phyloP scores from a whole-genome alignment of 2,329 filamentous ascomycete species.

The Emergomyces africanus region DNA sequence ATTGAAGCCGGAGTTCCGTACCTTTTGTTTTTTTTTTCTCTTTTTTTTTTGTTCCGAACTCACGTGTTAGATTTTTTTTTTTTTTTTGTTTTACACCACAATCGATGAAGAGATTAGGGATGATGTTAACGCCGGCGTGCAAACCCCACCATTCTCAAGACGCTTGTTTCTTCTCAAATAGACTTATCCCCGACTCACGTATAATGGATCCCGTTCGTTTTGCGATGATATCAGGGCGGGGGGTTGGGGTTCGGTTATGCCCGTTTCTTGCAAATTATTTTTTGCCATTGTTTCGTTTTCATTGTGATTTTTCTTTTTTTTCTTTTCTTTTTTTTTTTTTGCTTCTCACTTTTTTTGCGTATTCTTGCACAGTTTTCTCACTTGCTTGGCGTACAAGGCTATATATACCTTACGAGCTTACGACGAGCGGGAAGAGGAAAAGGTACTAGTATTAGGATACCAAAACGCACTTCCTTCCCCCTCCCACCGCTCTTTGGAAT shows the following conservation, averaged over 20 bases:
- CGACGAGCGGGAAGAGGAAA: neutral
- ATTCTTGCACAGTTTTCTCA: neutral
- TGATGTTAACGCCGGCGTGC: neutral
- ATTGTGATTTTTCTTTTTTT: neutral
- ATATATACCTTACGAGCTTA: neutral
- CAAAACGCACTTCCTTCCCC: neutral
- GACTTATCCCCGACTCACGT: slow-evolving; percentile 1
- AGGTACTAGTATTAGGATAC: neutral
- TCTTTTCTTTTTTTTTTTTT: neutral
- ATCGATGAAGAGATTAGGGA: neutral
- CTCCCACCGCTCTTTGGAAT: neutral
- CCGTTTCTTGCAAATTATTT: neutral
- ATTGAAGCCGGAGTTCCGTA: neutral
- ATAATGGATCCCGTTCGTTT: slow-evolving; percentile 1
- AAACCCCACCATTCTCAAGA: neutral
- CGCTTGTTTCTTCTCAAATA: neutral
- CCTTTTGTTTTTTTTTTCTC: neutral
- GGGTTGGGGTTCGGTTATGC: neutral
- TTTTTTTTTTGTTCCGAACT: neutral
- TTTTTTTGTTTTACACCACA: neutral
- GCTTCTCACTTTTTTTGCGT: neutral
- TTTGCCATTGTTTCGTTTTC: neutral
- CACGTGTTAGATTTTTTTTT: neutral
- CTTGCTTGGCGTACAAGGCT: neutral
- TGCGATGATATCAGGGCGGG: neutral